Base-by-base conservation (phyloP, 371 early-diverging fungal species). In the Entomophthora muscae region DNA sequence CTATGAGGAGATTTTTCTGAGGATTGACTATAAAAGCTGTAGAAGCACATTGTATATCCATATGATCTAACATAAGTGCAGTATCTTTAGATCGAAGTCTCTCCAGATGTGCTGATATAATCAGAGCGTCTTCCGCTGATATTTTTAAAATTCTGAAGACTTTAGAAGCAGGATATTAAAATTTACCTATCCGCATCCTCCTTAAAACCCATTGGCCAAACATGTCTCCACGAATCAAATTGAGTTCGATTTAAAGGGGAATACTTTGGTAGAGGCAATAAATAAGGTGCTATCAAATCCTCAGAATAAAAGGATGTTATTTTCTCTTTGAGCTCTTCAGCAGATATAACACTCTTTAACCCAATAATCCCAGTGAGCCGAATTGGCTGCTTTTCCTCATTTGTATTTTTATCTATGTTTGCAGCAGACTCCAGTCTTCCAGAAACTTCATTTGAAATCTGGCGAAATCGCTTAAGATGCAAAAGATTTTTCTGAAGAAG, bases 131-230 rank as follows among this genome's bases (percentile, higher is more conserved):
- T 42, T 42, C 42, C 17, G 5, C 17, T 5, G 42, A 42, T 10
- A 42, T 42, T 42, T 42, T 42, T 42, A 17, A 17, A 5, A 17
- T 10, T 17, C 42, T 42, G 5, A 42, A 17, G 17, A 42, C 42
- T 42, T 42, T 61, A 31, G 1, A 5, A 31, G 51, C 52, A 13
- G 23, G 32, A 23, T 23, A 23, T 17, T 29, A n/a, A 21, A 29
- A 65, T 64, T 1, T 65, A 69, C 71, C 75, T 68, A 24, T 76
- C 74, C 3, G 73, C 71, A 65, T 84, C 79, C 66, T 84, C 84
- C 30, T 77, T 72, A 62, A 75, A 84, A 17, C 70, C 69, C 12
- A 79, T 68, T 5, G 84, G 82, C 84, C 84, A 84, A 23, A 79
- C 53, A 51, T 67, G 59, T 53, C 74, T 75, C 81, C 84, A 84